A percentile compares a stretch with the other conserved stretches of the same genome.
phyloP scores from a whole-genome alignment of 192 early-diverging fungal genomes.

The Coemansia sp. region DNA sequence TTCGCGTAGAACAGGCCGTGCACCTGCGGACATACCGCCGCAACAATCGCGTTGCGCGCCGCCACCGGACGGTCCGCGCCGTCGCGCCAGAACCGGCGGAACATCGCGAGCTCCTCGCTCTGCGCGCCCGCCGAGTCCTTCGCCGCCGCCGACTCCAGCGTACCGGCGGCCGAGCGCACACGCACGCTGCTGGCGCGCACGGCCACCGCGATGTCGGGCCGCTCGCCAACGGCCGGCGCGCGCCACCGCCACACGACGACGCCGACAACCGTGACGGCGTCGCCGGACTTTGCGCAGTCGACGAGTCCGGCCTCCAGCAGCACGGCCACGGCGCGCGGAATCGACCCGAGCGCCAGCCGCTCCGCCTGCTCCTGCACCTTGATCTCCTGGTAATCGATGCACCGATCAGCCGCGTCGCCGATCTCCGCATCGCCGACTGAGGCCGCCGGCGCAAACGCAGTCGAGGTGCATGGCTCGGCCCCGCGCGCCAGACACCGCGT shows the following conservation, averaged over 20 bases:
- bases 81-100: conserved; percentile 88
- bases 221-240: conserved; percentile 88
- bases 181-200: conserved; percentile 94
- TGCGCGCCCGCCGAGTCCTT: background rate
- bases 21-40: conserved; percentile 93
- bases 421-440: background rate
- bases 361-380: conserved; percentile 96
- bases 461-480: conserved; percentile 52
- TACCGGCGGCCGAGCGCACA: conserved; percentile 61
- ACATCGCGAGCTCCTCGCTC: conserved; percentile 77
- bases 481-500: conserved; percentile 56
- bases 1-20: conserved; percentile 98
- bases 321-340: conserved; percentile 91
- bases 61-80: conserved; percentile 69
- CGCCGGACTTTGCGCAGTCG: conserved; percentile 92
- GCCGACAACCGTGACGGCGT: conserved; percentile 93
- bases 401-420: conserved; percentile 79
- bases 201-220: conserved; percentile 89
- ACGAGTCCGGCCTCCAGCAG: conserved; percentile 94
- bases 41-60: conserved; percentile 81
- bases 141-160: background rate
- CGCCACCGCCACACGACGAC: conserved; percentile 85
- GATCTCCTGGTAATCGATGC: conserved; percentile 94
- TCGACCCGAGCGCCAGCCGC: conserved; percentile 87
- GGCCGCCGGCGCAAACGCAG: conserved; percentile 51